phyloP scores from a whole-genome alignment of 2,329 filamentous ascomycete species.

The Alternaria metachromatica region DNA sequence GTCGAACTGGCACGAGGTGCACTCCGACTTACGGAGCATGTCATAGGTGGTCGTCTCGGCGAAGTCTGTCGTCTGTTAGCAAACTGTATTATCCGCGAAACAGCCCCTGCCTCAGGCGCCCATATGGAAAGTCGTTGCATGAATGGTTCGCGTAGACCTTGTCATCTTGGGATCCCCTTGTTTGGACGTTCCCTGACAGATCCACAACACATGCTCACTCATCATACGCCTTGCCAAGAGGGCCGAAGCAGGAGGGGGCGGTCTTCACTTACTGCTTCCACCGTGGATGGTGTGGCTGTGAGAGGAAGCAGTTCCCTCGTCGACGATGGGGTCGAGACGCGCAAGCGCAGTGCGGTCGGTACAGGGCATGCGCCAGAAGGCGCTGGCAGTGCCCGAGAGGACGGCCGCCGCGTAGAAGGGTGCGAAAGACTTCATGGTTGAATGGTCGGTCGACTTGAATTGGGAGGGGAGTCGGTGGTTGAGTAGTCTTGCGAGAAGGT shows the following conservation, averaged over 20 bases:
- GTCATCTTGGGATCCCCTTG: background rate
- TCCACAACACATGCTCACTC: conserved; percentile 3
- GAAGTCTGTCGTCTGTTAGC: conserved; percentile 57
- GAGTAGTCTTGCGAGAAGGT: conserved; percentile 1
- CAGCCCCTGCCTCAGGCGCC: conserved; percentile 20
- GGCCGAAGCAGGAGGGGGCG: conserved; percentile 43
- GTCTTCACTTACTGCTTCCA: conserved; percentile 62
- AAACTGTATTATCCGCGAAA: conserved; percentile 20
- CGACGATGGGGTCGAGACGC: conserved; percentile 59
- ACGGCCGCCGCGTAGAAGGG: conserved; percentile 38
- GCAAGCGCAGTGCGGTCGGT: conserved; percentile 66
- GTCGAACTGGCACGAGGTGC: conserved; percentile 68
- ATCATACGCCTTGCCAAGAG: conserved; percentile 16
- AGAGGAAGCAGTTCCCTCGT: conserved; percentile 33
- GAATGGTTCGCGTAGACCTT: background rate
- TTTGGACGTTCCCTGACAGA: background rate
- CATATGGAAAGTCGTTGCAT: background rate
- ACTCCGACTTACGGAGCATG: conserved; percentile 67
- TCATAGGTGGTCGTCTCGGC: conserved; percentile 67
- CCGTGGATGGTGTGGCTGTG: conserved; percentile 46
- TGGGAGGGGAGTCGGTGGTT: conserved; percentile 6
- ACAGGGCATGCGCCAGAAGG: conserved; percentile 75
- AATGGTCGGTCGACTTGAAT: background rate
- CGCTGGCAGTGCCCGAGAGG: conserved; percentile 58
- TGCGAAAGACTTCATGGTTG: conserved; percentile 41